Evolutionary conservation across 2,329 filamentous ascomycete genomes (phyloP).

Genomic region (Aspergillus sclerotialis): DNA sequence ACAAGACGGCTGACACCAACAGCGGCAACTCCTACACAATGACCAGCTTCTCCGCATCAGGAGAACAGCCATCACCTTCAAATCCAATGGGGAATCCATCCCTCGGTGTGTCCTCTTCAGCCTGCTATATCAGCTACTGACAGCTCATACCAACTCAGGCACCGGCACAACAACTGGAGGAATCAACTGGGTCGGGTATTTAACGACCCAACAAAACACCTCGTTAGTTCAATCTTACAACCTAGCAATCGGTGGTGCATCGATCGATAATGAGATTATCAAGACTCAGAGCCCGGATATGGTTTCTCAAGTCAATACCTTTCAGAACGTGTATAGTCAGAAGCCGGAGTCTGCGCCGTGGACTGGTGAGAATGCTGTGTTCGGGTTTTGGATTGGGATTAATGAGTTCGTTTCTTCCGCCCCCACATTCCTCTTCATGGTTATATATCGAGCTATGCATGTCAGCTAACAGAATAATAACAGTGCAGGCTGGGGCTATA

Average conservation of each 20-base stretch:
- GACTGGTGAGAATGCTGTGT: conserved; percentile 18
- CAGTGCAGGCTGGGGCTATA: conserved; percentile 23
- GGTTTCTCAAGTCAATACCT: conserved; percentile 40
- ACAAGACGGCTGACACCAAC: neutral
- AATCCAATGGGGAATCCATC: conserved; percentile 58
- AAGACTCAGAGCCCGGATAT: conserved; percentile 47
- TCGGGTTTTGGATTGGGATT: conserved; percentile 29
- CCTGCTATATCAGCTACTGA: neutral
- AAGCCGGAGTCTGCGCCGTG: conserved; percentile 21
- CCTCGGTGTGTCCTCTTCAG: conserved; percentile 15
- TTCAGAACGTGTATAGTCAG: conserved; percentile 33
- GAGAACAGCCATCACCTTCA: conserved; percentile 43
- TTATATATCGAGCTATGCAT: neutral
- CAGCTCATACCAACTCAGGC: conserved; percentile 28
- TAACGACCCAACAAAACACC: conserved; percentile 43
- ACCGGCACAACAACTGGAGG: conserved; percentile 45
- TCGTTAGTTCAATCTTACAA: conserved; percentile 47
- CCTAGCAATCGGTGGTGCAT: conserved; percentile 49
- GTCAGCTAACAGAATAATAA: conserved; percentile 1
- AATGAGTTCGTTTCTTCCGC: conserved; percentile 16
- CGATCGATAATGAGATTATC: conserved; percentile 47
- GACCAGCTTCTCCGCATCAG: conserved; percentile 51
- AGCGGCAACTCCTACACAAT: conserved; percentile 56
- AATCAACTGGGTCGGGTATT: conserved; percentile 47
- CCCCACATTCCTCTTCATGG: too few species aligned